Evolutionary conservation across 2,329 filamentous ascomycete genomes (phyloP), one percentile per base, ranked within the genome.

Genomic region (Fusarium lyarnte): DNA sequence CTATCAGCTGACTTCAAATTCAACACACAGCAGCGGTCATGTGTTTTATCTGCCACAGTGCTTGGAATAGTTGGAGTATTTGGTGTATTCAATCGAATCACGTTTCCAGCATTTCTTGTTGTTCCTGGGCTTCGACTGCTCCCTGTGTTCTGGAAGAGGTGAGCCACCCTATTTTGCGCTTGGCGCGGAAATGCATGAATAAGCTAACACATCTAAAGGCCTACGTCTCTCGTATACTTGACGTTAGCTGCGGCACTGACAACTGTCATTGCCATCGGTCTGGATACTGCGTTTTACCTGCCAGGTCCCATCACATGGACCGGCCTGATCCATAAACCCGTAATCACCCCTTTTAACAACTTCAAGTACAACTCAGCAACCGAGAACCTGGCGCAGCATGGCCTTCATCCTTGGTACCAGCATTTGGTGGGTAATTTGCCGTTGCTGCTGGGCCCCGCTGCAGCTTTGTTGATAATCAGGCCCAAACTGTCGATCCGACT

Each of bases 31-130:
- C 90, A 94, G 82, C 90, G 89, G 77, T 92, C 93, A 63, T 93
- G 94, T 52, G 85, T 94, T 63, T 85, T 94, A 75, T 91, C 94
- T 25, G 94, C 93, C 64, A 88, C 90, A 43, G 86, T 96, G 45
- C 89, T 99, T 43, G 94, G 94, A 35, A 90, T 95, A 69, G 89
- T 98, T 60, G 87, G 89, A 58, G 92, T 97, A 19, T 93, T 96
- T 78, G 96, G 96, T 54, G 85, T 95, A 65, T 99, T 99, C 83
- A 99, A 98, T 83, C 91, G 96, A 74, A 98, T 98, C 78, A 99
- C 96, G 14, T 98, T 98, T 81, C 95, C 95, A 49, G 95, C 95
- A 19, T 99, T 97, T 81, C 84, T 99, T 69, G 81, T 97, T 65
- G 90, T 98, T 79, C 95, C 96, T 58, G 92, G 92, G 39, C 84